These are phyloP conservation scores for Flaveria linearis DNA, from an alignment of 129 eudicot genomes.

Conservation along the genomic window DNA sequence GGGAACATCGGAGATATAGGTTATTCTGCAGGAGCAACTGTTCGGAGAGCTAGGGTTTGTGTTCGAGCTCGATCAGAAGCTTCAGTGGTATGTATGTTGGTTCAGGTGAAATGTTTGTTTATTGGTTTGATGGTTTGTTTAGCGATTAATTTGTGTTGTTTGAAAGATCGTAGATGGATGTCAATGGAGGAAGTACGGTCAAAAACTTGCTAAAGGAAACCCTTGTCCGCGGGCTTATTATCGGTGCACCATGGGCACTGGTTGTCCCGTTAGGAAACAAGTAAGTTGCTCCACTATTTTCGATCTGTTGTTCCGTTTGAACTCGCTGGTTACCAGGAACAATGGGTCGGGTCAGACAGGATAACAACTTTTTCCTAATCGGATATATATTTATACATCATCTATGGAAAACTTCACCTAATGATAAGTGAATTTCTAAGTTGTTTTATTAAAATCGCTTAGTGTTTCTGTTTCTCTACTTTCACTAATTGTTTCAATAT, in stretches of 20 bases:
- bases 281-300: slow-evolving; percentile 26
- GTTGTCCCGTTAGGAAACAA: slow-evolving; percentile 91
- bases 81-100: slow-evolving; percentile 52
- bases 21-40: slow-evolving; percentile 72
- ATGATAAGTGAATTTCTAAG: too few species aligned
- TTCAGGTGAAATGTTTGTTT: too few species aligned
- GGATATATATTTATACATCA: too few species aligned
- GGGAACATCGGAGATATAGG: slow-evolving; percentile 41
- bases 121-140: neutral
- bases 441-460: too few species aligned
- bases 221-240: slow-evolving; percentile 94
- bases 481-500: too few species aligned
- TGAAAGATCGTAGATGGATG: slow-evolving; percentile 68
- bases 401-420: too few species aligned
- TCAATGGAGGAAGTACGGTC: slow-evolving; percentile 97
- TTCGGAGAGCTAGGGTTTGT: slow-evolving; percentile 84
- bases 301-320: too few species aligned
- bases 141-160: neutral
- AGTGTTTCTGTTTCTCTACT: too few species aligned
- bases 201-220: slow-evolving; percentile 82
- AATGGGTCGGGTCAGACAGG: too few species aligned
- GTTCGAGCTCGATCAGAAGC: slow-evolving; percentile 93
- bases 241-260: slow-evolving; percentile 76
- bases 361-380: too few species aligned
- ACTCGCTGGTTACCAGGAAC: too few species aligned